These are phyloP conservation scores for Chenopodium quinoa DNA, from an alignment of 148 eudicot genomes.

Conservation along the genomic window DNA sequence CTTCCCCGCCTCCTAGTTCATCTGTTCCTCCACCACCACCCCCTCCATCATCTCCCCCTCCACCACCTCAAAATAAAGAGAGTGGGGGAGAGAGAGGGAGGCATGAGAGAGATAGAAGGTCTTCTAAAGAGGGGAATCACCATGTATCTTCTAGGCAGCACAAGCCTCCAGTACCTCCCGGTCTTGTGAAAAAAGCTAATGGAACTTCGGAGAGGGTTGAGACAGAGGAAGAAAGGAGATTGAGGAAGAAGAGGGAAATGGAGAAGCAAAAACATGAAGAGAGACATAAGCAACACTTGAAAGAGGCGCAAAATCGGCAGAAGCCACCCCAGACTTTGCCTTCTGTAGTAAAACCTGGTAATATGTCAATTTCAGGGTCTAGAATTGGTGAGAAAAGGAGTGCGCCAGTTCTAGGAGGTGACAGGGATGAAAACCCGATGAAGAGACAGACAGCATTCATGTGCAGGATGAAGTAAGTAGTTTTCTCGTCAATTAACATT, in stretches of 20 bases:
- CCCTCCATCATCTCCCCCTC: conserved; percentile 59
- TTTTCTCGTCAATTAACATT: conserved; percentile 21
- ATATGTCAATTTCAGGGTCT: conserved; percentile 71
- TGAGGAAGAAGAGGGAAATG: conserved; percentile 74
- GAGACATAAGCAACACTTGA: conserved; percentile 69
- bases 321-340: conserved; percentile 58
- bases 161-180: conserved; percentile 54
- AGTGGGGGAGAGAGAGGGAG: conserved; percentile 42
- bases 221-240: conserved; percentile 90
- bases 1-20: conserved; percentile 67
- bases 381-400: conserved; percentile 78
- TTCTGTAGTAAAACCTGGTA: conserved; percentile 68
- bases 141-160: conserved; percentile 47
- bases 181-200: conserved; percentile 46
- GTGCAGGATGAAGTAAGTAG: conserved; percentile 96
- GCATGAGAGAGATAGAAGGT: conserved; percentile 45
- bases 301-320: conserved; percentile 61
- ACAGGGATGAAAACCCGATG: conserved; percentile 82
- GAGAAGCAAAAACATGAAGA: conserved; percentile 84
- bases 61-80: conserved; percentile 44
- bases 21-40: conserved; percentile 72
- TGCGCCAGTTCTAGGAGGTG: conserved; percentile 66
- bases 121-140: conserved; percentile 41
- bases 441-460: conserved; percentile 94
- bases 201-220: conserved; percentile 60